Base-by-base conservation (phyloP, 345 rosid genomes). In the Citrus cavaleriei region DNA sequence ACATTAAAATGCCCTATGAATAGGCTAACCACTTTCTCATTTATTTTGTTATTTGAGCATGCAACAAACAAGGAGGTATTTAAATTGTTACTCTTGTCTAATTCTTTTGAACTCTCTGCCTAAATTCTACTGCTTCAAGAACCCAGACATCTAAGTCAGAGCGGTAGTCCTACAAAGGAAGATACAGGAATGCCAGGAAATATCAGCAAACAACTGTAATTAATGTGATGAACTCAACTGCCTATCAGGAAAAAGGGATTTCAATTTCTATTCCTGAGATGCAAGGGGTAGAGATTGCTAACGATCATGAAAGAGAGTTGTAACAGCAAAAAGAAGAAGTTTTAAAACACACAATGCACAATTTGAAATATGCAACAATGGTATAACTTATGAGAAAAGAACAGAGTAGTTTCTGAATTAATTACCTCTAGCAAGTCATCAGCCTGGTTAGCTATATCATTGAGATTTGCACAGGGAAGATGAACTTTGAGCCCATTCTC, bases 391-490 rank as follows among this genome's bases (percentile, higher is more conserved):
- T 18, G 2, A 67, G 25, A 40, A 73, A 46, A 51, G 54, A 73
- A 76, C 63, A 25, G 63, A 57, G 55, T 24, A 59, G 68, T 60
- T 37, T 67, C 60, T 75, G 30, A 42, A 1, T 55, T 40, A 68
- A 65, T 75, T 81, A 95, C 97, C 95, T 95, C 98, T 58, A 95
- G 87, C 70, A 95, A 83, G 82, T 95, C 97, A 89, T 93, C 95
- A 71, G 98, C 98, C 82, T 93, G 98, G 83, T 93, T 91, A 66
- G 99, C 96, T 81, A 93, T 89, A 70, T 95, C 97, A 75, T 91
- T 91, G 32, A 95, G 88, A 85, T 93, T 95, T 73, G 98, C 93
- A 57, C 91, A 93, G 2, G 98, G 99, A 83, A 95, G 80, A 88
- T 95, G 99, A 82, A 93, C 87, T 84, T 91, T 88, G 78, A 89